Evolutionary conservation across 192 early-diverging fungal genomes (phyloP).

Genomic region (Spizellomyces sp.): DNA sequence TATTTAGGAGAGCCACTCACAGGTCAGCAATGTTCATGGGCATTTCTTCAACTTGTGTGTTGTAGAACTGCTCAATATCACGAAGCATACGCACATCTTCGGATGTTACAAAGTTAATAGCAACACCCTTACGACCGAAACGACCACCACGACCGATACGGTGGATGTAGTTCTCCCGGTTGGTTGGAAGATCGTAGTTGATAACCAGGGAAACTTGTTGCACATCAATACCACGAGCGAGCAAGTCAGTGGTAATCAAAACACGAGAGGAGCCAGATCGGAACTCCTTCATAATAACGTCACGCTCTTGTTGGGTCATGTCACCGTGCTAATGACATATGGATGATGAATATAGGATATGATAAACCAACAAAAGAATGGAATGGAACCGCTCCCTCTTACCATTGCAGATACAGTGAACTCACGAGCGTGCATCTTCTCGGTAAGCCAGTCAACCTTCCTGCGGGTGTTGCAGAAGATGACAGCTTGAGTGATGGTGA

Average conservation of each 20-base stretch:
- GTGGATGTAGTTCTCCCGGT: slow-evolving; percentile 99
- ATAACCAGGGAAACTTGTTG: slow-evolving; percentile 99
- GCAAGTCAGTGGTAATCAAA: slow-evolving; percentile 96
- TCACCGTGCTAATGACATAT: slow-evolving; percentile 79
- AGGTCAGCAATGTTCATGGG: slow-evolving; percentile 96
- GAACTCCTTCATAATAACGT: slow-evolving; percentile 99
- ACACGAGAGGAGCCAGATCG: slow-evolving; percentile 94
- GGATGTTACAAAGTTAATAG: slow-evolving; percentile 98
- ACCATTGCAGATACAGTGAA: slow-evolving; percentile 96
- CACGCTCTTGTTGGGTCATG: slow-evolving; percentile 95
- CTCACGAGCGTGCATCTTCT: slow-evolving; percentile 85
- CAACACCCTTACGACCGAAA: slow-evolving; percentile 99
- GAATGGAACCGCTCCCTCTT: not conserved
- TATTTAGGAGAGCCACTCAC: slow-evolving; percentile 10
- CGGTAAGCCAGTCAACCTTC: slow-evolving; percentile 99
- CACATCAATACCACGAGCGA: slow-evolving; percentile 99
- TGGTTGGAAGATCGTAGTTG: slow-evolving; percentile 98
- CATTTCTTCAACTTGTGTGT: slow-evolving; percentile 99
- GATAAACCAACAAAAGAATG: no score
- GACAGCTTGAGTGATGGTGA: slow-evolving; percentile 98
- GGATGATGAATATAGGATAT: not conserved
- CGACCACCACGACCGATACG: slow-evolving; percentile 99
- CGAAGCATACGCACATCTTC: slow-evolving; percentile 92
- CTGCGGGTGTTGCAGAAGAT: slow-evolving; percentile 99
- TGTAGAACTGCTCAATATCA: slow-evolving; percentile 94